Base-by-base conservation (phyloP, 108 stramenopile species). In the Cyclotella kingstonii region DNA sequence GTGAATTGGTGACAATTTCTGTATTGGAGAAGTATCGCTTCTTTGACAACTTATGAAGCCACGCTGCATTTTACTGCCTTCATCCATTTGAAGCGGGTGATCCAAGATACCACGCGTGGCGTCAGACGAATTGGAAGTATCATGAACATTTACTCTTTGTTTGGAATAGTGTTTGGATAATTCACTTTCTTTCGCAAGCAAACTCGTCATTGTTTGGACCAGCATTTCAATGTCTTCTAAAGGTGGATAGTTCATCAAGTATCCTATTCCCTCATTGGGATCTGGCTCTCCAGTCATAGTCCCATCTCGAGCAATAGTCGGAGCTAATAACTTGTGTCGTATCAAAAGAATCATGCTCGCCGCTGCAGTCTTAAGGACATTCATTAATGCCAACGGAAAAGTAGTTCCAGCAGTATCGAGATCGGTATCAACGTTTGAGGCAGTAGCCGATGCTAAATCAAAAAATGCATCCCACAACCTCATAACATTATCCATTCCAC, bases 161-260 rank as follows among this genome's bases (percentile, higher is more conserved):
- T 41, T 10, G 2, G n/a, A 1, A 48, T 49, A 49, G 19, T 46
- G 50, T 6, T 43, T 23, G 8, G 60, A 21, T 23, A 70, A 38
- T 40, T 61, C 25, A 23, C 54, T 62, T 35, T 62, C 70, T 30
- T 84, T 81, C 26, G 60, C 36, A 63, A 84, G 55, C 35, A 84
- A 55, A 34, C 56, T 38, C 19, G 61, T 45, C 12, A 81, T 57
- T 2, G 67, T 55, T 49, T 74, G 63, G 26, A 79, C 70, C 51
- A 86, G 54, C 25, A 59, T 54, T 2, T 48, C 50, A 33, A 72
- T 81, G 44, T 87, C 81, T 11, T 49, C 41, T 0, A 90, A 42
- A 1, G 73, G 84, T 15, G 85, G 82, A 40, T 80, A 75, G 57
- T 90, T 90, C 85, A 90, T 85, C 60, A 90, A 44, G 28, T 66